These are phyloP conservation scores for Rhizophora mangle DNA, from an alignment of 345 rosid genomes.

Conservation along the genomic window DNA sequence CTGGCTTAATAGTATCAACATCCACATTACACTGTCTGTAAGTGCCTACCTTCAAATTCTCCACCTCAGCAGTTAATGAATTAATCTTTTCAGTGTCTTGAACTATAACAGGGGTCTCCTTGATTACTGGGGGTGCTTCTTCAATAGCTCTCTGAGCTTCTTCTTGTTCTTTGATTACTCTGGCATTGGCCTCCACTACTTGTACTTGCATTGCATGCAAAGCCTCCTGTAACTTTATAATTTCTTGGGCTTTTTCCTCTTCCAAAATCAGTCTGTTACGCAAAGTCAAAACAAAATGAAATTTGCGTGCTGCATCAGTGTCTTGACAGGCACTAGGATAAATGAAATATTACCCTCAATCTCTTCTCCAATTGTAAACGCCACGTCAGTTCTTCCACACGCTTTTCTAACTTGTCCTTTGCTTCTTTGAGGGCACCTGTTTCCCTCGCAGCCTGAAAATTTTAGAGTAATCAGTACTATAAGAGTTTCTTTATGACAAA, in stretches of 20 bases:
- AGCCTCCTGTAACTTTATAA: conserved; percentile 78
- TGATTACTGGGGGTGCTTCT: conserved; percentile 93
- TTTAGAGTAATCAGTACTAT: conserved; percentile 21
- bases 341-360: conserved; percentile 59
- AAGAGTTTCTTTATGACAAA: conserved; percentile 5
- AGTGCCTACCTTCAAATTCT: conserved; percentile 70
- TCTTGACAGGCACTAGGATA: neutral
- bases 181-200: conserved; percentile 85
- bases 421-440: conserved; percentile 99
- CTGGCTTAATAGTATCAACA: neutral
- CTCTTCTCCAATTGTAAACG: conserved; percentile 96
- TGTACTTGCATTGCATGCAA: conserved; percentile 71
- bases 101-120: conserved; percentile 92
- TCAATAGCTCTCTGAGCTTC: conserved; percentile 92
- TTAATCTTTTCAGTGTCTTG: conserved; percentile 86
- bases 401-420: conserved; percentile 96
- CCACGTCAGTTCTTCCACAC: conserved; percentile 97
- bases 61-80: conserved; percentile 63
- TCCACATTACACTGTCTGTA: conserved; percentile 36
- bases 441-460: conserved; percentile 82
- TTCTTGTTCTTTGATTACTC: conserved; percentile 72
- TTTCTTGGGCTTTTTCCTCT: conserved; percentile 92
- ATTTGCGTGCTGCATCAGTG: neutral
- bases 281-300: conserved; percentile 12
- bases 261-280: conserved; percentile 73